Evolutionary conservation across 179 eudicot genomes (phyloP).

Genomic region (Pouteria campechiana): DNA sequence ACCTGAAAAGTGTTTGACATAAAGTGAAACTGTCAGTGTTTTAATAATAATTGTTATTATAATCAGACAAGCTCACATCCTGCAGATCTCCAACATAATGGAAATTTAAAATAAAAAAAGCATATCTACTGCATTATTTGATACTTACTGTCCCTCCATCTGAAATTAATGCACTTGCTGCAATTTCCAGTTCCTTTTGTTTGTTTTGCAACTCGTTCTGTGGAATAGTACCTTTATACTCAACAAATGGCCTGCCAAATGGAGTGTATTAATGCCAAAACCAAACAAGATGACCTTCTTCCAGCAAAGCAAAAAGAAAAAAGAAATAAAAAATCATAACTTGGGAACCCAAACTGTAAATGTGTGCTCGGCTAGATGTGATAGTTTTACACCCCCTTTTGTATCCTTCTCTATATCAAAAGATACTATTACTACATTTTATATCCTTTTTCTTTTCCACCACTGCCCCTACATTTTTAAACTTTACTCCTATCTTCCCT

Average conservation of each 20-base stretch:
- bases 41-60: background rate
- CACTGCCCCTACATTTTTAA: too few relatives aligned
- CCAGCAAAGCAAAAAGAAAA: background rate
- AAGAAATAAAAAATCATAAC: background rate
- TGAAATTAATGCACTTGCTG: slow-evolving; percentile 43
- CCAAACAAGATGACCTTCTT: background rate
- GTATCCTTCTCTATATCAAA: too few relatives aligned
- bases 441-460: too few relatives aligned
- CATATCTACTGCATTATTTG: too few relatives aligned
- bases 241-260: slow-evolving; percentile 67
- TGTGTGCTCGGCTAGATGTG: too few relatives aligned
- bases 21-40: background rate
- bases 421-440: too few relatives aligned
- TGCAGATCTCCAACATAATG: too few relatives aligned
- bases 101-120: too few relatives aligned
- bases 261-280: background rate
- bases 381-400: too few relatives aligned
- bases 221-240: slow-evolving; percentile 70
- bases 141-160: slow-evolving; percentile 56
- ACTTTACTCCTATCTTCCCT: too few relatives aligned
- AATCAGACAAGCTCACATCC: too few relatives aligned
- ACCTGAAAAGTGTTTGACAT: slow-evolving; percentile 27
- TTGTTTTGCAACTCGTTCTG: slow-evolving; percentile 49
- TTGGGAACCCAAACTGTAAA: too few relatives aligned
- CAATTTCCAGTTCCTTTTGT: slow-evolving; percentile 44